These are phyloP conservation scores for Sphagnum tenellum DNA, from an alignment of 225 moss, liverwort and hornwort species.

Conservation along the genomic window DNA sequence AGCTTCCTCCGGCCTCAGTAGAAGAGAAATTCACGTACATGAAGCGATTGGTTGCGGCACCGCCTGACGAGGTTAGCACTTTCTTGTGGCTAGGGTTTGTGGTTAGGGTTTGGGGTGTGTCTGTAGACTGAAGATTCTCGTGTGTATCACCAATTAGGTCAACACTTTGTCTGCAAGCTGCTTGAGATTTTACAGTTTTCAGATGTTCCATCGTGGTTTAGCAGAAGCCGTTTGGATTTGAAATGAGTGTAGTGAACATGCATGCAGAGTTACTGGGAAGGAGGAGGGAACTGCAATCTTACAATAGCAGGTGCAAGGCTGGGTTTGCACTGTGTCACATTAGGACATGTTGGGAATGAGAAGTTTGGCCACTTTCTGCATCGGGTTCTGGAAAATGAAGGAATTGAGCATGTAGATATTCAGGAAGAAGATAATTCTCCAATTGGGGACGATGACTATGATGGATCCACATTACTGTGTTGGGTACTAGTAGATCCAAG, in stretches of 20 bases:
- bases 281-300: slow-evolving; percentile 17
- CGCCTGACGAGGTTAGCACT: slow-evolving; percentile 18
- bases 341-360: slow-evolving; percentile 15
- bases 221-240: background rate
- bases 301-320: slow-evolving; percentile 13
- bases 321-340: slow-evolving; percentile 12
- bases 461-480: slow-evolving; percentile 14
- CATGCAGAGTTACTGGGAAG: slow-evolving; percentile 18
- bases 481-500: slow-evolving; percentile 18
- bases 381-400: slow-evolving; percentile 12
- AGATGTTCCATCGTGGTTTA: too few species aligned
- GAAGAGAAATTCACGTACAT: slow-evolving; percentile 8
- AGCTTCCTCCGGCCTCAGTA: slow-evolving; percentile 11
- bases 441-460: slow-evolving; percentile 10
- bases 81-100: background rate
- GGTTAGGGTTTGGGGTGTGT: background rate
- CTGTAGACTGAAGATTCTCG: too few species aligned
- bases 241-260: slow-evolving; percentile 7
- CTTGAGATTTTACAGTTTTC: too few species aligned
- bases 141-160: too few species aligned
- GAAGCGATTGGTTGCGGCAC: slow-evolving; percentile 10
- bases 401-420: slow-evolving; percentile 8
- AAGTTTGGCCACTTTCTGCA: slow-evolving; percentile 15
- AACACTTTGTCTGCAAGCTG: too few species aligned
- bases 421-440: slow-evolving; percentile 4